These are phyloP conservation scores for Pseudocercospora musae DNA, from an alignment of 2,329 filamentous ascomycete species.

Conservation along the genomic window DNA sequence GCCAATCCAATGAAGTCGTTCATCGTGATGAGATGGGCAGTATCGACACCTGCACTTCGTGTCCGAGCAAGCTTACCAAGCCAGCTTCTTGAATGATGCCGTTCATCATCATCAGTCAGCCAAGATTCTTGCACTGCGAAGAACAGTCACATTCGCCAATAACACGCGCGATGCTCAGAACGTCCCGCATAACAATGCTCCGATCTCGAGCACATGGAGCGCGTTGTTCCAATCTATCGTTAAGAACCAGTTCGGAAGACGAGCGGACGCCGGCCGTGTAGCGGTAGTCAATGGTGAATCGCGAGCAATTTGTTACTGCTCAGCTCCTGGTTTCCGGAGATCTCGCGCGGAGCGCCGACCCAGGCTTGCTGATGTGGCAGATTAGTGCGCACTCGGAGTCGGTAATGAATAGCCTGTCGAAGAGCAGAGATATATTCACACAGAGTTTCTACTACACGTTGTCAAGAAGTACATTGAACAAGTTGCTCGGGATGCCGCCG, in stretches of 20 bases:
- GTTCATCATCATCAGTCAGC: no score
- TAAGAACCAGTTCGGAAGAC: not conserved
- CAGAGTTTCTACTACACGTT: slow-evolving; percentile 12
- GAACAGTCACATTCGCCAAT: not conserved
- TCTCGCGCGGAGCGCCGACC: not conserved
- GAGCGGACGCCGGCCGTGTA: no score
- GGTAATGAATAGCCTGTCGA: not conserved
- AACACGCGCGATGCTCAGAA: not conserved
- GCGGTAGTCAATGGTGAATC: not conserved
- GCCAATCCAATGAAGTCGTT: no score
- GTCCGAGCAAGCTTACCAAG: no score
- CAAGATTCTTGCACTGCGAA: no score
- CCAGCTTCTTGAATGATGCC: no score
- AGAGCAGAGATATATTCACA: slow-evolving; percentile 18
- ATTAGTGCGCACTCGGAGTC: not conserved
- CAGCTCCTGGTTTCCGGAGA: not conserved
- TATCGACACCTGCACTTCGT: no score
- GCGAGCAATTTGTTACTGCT: not conserved
- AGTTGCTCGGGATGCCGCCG: slow-evolving; percentile 7
- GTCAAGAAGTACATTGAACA: slow-evolving; percentile 10
- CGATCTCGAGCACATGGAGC: not conserved
- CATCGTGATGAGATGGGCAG: no score
- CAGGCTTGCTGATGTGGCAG: not conserved
- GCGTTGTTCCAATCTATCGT: not conserved
- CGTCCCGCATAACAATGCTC: not conserved